Percentiles rank a stretch among this genome's conserved stretches.
phyloP scores from a whole-genome alignment of 805 yeast genomes.

The Torulaspora maleeae region DNA sequence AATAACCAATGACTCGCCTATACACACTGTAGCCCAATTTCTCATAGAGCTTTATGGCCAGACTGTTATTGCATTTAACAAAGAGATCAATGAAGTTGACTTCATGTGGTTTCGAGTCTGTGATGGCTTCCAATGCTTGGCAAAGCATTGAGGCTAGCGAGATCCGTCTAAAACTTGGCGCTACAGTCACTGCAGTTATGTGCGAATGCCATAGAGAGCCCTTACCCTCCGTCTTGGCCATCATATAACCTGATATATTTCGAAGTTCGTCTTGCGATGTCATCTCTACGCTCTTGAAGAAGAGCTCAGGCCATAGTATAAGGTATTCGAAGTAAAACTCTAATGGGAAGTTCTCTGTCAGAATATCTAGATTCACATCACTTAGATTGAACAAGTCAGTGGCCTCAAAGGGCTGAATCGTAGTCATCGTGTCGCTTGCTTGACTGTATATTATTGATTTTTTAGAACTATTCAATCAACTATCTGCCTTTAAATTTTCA shows the following conservation, averaged over 20 bases:
- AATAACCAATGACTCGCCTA: conserved; percentile 85
- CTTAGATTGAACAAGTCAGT: conserved; percentile 73
- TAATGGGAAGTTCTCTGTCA: conserved; percentile 87
- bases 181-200: conserved; percentile 91
- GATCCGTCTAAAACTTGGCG: conserved; percentile 73
- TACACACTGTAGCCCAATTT: conserved; percentile 80
- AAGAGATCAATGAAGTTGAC: conserved; percentile 86
- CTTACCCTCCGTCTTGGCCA: conserved; percentile 93
- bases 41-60: conserved; percentile 81
- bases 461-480: not conserved
- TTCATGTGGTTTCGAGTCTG: conserved; percentile 72
- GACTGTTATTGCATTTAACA: conserved; percentile 76
- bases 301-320: conserved; percentile 80
- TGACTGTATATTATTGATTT: not conserved
- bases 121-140: conserved; percentile 62
- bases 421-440: conserved; percentile 55
- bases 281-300: conserved; percentile 65
- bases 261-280: conserved; percentile 33
- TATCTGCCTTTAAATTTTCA: not conserved
- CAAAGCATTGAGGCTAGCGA: conserved; percentile 83
- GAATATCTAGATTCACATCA: conserved; percentile 75
- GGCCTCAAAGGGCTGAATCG: conserved; percentile 81
- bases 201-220: conserved; percentile 91
- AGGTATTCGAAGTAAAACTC: conserved; percentile 82
- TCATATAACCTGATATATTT: conserved; percentile 66